Evolutionary conservation across 192 early-diverging fungal species (phyloP).

Genomic region (Linnemannia zychae): DNA sequence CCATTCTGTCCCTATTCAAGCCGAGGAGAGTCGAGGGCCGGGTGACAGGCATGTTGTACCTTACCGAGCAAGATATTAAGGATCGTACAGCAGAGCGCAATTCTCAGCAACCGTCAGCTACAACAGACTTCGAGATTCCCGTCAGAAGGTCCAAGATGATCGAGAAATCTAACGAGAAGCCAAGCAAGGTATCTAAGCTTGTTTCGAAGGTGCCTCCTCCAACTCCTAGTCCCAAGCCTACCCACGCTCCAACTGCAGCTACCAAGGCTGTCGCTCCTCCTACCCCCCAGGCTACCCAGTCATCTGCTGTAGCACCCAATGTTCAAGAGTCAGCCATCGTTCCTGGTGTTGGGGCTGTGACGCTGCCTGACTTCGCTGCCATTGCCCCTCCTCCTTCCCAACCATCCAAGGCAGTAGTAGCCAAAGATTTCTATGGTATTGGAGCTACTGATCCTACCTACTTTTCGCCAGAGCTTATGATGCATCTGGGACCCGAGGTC

Average conservation of each 20-base stretch:
- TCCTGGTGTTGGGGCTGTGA: not conserved
- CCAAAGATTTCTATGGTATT: not conserved
- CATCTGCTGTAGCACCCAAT: not conserved
- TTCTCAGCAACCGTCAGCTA: not conserved
- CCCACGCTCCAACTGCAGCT: not conserved
- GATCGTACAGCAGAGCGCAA: conserved; percentile 3
- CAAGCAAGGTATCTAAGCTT: not conserved
- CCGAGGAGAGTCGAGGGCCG: conserved; percentile 21
- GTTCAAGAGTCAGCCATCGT: not conserved
- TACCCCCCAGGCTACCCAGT: not conserved
- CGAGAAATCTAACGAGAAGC: not conserved
- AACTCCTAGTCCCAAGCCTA: not conserved
- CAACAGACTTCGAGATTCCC: not conserved
- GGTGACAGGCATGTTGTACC: conserved; percentile 33
- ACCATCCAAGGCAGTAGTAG: not conserved
- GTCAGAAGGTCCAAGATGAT: not conserved
- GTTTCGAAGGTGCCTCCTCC: not conserved
- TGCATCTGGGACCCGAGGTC: not conserved
- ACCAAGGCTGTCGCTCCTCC: not conserved
- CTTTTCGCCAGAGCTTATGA: not conserved
- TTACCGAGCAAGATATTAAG: conserved; percentile 8
- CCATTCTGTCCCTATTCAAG: conserved; percentile 37
- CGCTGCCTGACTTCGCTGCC: not conserved
- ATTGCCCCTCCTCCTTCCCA: not conserved
- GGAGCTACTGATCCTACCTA: not conserved